Conservation (phyloP, 1,284 basidiomycete genomes). For the Pascua sp. region DNA sequence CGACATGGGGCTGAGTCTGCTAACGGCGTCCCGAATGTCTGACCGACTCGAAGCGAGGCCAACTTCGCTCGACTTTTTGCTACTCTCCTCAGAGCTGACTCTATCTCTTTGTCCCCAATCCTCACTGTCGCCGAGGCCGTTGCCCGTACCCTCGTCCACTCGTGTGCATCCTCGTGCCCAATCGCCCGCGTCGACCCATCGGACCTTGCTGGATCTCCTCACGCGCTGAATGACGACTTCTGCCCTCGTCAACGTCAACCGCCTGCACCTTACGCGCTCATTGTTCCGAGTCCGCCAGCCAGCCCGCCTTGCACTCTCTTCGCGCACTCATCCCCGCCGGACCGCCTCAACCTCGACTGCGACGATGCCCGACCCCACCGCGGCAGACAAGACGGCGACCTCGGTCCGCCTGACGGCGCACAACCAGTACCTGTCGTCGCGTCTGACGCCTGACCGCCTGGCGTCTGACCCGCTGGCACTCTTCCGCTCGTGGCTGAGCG, state of each 20-base stretch:
- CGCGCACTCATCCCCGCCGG: neutral
- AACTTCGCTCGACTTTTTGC: no score
- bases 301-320: neutral
- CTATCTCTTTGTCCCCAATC: neutral
- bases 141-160: neutral
- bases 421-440: conserved; percentile 67
- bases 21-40: no score
- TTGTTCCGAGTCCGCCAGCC: neutral
- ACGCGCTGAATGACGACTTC: neutral
- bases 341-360: neutral
- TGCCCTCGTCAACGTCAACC: neutral
- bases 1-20: no score
- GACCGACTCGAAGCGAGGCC: no score
- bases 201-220: neutral
- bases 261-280: neutral
- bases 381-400: conserved; percentile 4
- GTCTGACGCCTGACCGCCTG: conserved; percentile 61
- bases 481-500: conserved; percentile 78
- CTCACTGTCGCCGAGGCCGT: neutral
- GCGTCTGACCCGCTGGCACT: conserved; percentile 69
- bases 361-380: neutral
- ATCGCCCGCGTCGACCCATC: no score
- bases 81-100: neutral
- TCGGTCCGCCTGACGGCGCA: conserved; percentile 61
- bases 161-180: neutral